Evolutionary conservation across 345 rosid genomes (phyloP), one percentile per base, ranked within the genome.

Genomic region (Anastatica hierochuntica): DNA sequence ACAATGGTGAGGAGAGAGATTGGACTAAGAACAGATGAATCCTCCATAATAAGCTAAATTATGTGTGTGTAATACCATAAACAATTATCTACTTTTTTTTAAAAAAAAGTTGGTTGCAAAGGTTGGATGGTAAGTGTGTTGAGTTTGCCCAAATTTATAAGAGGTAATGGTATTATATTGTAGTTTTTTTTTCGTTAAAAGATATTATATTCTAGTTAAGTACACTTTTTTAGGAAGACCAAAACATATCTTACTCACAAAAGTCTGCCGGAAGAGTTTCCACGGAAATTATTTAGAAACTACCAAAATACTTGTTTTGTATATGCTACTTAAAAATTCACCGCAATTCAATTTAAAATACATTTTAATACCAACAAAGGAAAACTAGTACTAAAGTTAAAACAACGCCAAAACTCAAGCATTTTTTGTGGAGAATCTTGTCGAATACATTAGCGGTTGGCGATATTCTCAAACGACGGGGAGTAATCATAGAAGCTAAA

Each of bases 11-110:
- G 46, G 24, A 68, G 63, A 49, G 49, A 14, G 19, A 68, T 37
- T 61, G 68, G 59, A 18, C 68, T 62, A 65, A 65, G 64, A 62
- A 56, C 33, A 19, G 43, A 43, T 3, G 68, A 35, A 62, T 68
- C 68, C 54, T 62, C 73, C 71, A 67, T 67, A 15, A 29, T 37
- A 31, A 21, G 44, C 60, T 52, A 24, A 60, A 53, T 42, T 65
- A 48, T 64, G 45, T 23, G 43, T 47, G 31, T 41, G 17, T 15
- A 65, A 65, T 57, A 65, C 42, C 70, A 65, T 65, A 65, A 7
- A 57, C 45, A 21, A 49, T 15, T 6, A 6, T 6, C 23, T 40
- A 10, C 23, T 48, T 56, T n/a, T n/a, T n/a, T n/a, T n/a, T n/a
- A n/a, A n/a, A n/a, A n/a, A n/a, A n/a, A n/a, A n/a, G n/a, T n/a